Base-by-base conservation (phyloP, 495 filamentous ascomycete genomes). In the Lophiostoma macrostomum region DNA sequence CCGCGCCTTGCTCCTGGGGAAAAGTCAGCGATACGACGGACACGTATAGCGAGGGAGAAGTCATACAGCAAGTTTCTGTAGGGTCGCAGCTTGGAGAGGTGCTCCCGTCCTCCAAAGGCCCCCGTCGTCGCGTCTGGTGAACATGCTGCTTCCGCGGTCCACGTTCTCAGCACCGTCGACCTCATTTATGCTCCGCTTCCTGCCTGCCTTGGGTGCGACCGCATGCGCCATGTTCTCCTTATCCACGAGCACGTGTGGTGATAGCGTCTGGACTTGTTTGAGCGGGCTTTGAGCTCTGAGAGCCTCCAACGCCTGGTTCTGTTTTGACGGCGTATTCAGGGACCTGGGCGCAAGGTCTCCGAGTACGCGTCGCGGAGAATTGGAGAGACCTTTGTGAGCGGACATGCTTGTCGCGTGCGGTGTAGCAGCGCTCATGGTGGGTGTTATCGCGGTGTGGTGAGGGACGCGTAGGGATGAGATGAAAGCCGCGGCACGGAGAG, bases 311-410 rank as follows among this genome's bases (percentile, higher is more conserved):
- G 32, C 5, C 2, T 50, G 28, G 44, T 31, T 28, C 32, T 55
- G 48, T 50, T 54, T 45, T 30, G 49, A 34, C 20, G 58, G 50
- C 45, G 54, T 52, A 30, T 53, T 62, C 1, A 48, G 18, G 19
- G 62, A 48, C 16, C 56, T 58, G n/a, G 58, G 53, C n/a, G 62
- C 41, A 13, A 65, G 34, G 41, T 65, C 58, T 30, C 58, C 58
- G 11, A 65, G 43, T 5, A 59, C 54, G 58, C 58, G 58, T 52
- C 62, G 48, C 23, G 32, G 39, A 4, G 45, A 55, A 28, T 59
- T 50, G 8, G 36, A 27, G 7, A 56, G 61, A 25, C 30, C 59
- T 16, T 34, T 24, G 25, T 24, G 8, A 25, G 50, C 16, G 0
- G 48, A 25, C 49, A 47, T 58, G 23, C 39, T 23, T 22, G 39